These are phyloP conservation scores for Tuber melanosporum DNA, from an alignment of 495 filamentous ascomycete genomes.

Conservation along the genomic window DNA sequence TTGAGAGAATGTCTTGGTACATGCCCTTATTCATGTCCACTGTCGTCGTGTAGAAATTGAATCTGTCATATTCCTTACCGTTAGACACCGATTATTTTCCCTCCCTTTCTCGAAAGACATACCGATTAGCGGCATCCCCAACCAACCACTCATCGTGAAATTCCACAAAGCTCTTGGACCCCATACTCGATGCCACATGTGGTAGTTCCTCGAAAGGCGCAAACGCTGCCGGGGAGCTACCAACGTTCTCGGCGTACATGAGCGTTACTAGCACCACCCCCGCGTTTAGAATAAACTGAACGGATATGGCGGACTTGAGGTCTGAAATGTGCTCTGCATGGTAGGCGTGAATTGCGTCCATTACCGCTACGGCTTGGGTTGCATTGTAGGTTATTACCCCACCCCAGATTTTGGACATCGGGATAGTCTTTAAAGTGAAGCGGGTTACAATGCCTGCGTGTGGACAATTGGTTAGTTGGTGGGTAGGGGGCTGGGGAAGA, in stretches of 20 bases:
- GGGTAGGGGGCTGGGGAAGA: not conserved
- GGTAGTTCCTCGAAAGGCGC: not conserved
- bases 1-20: slow-evolving; percentile 24
- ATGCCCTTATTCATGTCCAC: slow-evolving; percentile 16
- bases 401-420: slow-evolving; percentile 44
- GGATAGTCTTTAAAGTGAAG: slow-evolving; percentile 45
- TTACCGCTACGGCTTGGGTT: slow-evolving; percentile 42
- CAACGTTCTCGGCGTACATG: slow-evolving; percentile 31
- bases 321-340: slow-evolving; percentile 13
- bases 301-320: slow-evolving; percentile 14
- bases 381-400: slow-evolving; percentile 45
- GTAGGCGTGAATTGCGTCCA: slow-evolving; percentile 36
- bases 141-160: not conserved
- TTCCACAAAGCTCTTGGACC: not conserved
- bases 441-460: slow-evolving; percentile 53
- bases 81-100: not conserved
- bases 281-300: slow-evolving; percentile 12
- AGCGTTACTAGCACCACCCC: slow-evolving; percentile 21
- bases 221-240: slow-evolving; percentile 11
- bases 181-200: not conserved
- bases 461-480: not conserved
- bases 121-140: slow-evolving; percentile 9
- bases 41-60: slow-evolving; percentile 12
- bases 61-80: not conserved
- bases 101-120: not conserved